Base-by-base conservation (phyloP, 345 rosid genomes). In the Gynandropsis gynandra region DNA sequence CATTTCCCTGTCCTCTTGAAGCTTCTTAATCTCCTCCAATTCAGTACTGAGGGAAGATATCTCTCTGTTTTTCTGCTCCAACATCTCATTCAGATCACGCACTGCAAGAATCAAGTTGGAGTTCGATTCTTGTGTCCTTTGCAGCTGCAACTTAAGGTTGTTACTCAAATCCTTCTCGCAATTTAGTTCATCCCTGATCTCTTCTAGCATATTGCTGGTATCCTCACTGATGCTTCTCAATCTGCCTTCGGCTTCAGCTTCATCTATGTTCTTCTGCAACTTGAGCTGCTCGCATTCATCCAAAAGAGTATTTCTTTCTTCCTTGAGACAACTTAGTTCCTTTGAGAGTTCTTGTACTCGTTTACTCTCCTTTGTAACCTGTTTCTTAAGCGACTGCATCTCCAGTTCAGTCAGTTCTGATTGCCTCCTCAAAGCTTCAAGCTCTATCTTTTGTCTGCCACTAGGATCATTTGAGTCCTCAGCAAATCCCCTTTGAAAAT, bases 121-220 rank as follows among this genome's bases (percentile, higher is more conserved):
- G 59, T 88, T 93, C 8, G 99, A 81, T 48, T 93, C 95, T 52
- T 78, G 82, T 33, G 80, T 85, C 72, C 81, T 85, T 66, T 81
- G 82, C 55, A 85, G 77, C 69, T 93, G 99, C 76, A 80, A 40
- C 64, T 71, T 81, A 54, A 93, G 87, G 59, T 81, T 74, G 55
- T 63, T 54, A 35, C 73, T 85, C 67, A 70, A 41, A 16, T 88
- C 87, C 68, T 83, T 81, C 52, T 88, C 89, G 52, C 79, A 73
- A 57, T 73, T 64, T 32, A 88, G 76, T 50, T 93, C 94, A 68
- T 83, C 76, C 73, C 72, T 76, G 47, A 80, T 66, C 65, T 77
- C 94, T 64, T 78, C 80, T 41, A 81, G 60, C 61, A 64, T 70
- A 64, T 61, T 60, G 54, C 57, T 68, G 8, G 74, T 58, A 44